phyloP scores from a whole-genome alignment of 169 alveolate species.

The Cryptosporidium felis region DNA sequence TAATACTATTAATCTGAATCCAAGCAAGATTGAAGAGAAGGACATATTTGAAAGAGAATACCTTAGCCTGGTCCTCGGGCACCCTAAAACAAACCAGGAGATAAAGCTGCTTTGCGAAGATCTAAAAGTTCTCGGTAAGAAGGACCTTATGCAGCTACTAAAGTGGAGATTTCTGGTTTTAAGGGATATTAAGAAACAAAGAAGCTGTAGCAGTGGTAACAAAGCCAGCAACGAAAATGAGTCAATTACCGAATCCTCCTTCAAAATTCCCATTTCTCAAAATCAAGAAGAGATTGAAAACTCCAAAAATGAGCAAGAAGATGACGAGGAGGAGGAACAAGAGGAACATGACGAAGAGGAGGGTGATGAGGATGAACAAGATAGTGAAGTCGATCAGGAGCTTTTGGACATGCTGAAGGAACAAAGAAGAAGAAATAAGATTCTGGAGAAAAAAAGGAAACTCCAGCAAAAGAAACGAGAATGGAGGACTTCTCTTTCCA shows the following conservation, averaged over 20 bases:
- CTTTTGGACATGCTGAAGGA: slow-evolving; percentile 75
- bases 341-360: slow-evolving; percentile 72
- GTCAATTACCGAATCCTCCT: slow-evolving; percentile 31
- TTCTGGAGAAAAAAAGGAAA: slow-evolving; percentile 74
- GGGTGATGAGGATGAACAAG: slow-evolving; percentile 72
- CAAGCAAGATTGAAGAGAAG: slow-evolving; percentile 36
- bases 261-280: too few relatives aligned
- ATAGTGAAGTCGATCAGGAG: slow-evolving; percentile 72
- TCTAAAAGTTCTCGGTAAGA: slow-evolving; percentile 85
- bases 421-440: slow-evolving; percentile 78
- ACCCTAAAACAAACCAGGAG: slow-evolving; percentile 83
- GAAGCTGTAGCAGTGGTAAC: slow-evolving; percentile 3
- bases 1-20: slow-evolving; percentile 76
- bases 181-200: slow-evolving; percentile 17
- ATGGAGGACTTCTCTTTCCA: slow-evolving; percentile 64
- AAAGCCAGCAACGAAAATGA: neutral
- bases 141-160: slow-evolving; percentile 82
- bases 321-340: slow-evolving; percentile 71
- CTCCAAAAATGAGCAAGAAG: slow-evolving; percentile 73
- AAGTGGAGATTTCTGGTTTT: slow-evolving; percentile 86
- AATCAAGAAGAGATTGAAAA: slow-evolving; percentile 72
- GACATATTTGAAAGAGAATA: slow-evolving; percentile 71
- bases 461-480: slow-evolving; percentile 73
- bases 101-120: slow-evolving; percentile 78
- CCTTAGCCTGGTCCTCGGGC: slow-evolving; percentile 62